These are phyloP conservation scores for Salvia miltiorrhiza DNA, from an alignment of 257 asterid species.

Conservation along the genomic window DNA sequence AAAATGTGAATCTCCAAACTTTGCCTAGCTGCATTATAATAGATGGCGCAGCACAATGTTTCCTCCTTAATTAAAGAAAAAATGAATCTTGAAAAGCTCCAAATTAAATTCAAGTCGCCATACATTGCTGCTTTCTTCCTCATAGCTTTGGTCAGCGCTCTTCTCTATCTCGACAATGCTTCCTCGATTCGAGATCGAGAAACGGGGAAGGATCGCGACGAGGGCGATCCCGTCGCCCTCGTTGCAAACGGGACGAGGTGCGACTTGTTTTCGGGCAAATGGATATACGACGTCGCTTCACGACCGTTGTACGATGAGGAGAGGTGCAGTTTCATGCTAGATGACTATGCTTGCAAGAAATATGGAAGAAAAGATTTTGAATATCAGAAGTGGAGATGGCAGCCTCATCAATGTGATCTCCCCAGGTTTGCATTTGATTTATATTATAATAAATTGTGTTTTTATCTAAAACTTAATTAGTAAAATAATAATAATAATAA, in stretches of 20 bases:
- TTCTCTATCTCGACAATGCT: background rate
- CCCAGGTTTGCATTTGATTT: slow-evolving; percentile 4
- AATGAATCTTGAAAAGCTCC: background rate
- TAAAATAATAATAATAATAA: no score
- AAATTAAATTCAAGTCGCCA: background rate
- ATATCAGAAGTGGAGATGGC: slow-evolving; percentile 47
- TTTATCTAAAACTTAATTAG: no score
- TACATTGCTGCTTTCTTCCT: background rate
- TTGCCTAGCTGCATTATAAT: background rate
- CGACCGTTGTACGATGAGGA: slow-evolving; percentile 37
- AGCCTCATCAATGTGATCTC: slow-evolving; percentile 41
- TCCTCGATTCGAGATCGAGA: background rate
- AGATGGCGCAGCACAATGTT: background rate
- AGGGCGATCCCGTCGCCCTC: background rate
- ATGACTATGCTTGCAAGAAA: slow-evolving; percentile 31
- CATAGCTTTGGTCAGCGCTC: background rate
- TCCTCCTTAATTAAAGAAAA: background rate
- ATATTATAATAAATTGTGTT: background rate
- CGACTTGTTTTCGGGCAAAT: slow-evolving; percentile 31
- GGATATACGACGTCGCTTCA: slow-evolving; percentile 28
- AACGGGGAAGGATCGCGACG: background rate
- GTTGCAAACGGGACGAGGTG: background rate
- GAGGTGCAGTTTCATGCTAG: slow-evolving; percentile 36
- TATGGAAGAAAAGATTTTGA: slow-evolving; percentile 35
- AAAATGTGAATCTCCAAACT: background rate